A percentile compares a stretch with the other conserved stretches of the same genome.
These are phyloP conservation scores for Neurospora intermedia DNA, from an alignment of 495 filamentous ascomycete genomes.

Conservation along the genomic window DNA sequence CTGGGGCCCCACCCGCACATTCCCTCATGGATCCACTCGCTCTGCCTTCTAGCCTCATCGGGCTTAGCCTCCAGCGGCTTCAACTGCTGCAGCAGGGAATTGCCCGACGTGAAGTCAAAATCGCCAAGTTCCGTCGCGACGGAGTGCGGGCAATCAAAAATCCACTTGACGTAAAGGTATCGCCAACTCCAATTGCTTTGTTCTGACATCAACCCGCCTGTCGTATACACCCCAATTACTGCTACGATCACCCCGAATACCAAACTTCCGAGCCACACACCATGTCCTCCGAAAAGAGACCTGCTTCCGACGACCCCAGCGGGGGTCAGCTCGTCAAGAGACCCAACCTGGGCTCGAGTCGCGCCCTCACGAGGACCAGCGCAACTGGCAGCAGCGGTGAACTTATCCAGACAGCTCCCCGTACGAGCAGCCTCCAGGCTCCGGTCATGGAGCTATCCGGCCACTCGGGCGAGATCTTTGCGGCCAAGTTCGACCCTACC, in stretches of 20 bases:
- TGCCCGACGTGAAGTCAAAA: neutral
- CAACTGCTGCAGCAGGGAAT: neutral
- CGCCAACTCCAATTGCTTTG: neutral
- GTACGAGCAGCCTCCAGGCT: conserved; percentile 79
- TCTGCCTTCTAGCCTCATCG: neutral
- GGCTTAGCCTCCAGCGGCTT: neutral
- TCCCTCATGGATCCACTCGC: neutral
- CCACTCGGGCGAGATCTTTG: conserved; percentile 72
- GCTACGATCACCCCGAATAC: neutral
- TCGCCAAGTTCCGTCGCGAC: neutral
- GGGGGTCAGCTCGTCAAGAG: conserved; percentile 82
- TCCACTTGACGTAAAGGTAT: conserved; percentile 7
- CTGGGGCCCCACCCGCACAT: neutral
- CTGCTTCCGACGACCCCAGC: conserved; percentile 67
- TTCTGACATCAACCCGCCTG: neutral
- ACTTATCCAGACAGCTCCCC: conserved; percentile 65
- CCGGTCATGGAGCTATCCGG: conserved; percentile 92
- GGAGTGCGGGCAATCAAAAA: conserved; percentile 24
- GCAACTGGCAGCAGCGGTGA: conserved; percentile 55
- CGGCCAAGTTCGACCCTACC: conserved; percentile 79
- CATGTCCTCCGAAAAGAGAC: conserved; percentile 88
- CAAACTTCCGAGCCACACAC: conserved; percentile 4
- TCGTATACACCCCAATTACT: neutral
- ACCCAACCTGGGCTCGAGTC: conserved; percentile 64
- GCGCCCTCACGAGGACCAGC: conserved; percentile 52